phyloP scores from a whole-genome alignment of 768 basidiomycete species.

The Lactarius tabidus region DNA sequence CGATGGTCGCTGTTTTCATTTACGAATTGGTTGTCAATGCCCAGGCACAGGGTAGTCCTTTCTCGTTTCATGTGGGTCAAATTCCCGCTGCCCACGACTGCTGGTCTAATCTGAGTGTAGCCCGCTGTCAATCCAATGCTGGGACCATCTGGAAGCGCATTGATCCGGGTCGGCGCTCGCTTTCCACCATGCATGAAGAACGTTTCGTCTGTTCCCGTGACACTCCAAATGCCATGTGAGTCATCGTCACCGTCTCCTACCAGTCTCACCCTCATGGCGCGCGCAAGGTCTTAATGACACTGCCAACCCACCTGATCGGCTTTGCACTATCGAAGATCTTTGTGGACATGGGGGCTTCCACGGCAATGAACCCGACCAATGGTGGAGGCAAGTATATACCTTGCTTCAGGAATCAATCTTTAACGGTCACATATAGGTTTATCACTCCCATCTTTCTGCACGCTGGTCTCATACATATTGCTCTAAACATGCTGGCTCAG shows the following conservation, averaged over 20 bases:
- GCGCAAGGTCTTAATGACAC: constrained; percentile 74
- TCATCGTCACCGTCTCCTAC: constrained; percentile 26
- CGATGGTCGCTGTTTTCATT: constrained; percentile 75
- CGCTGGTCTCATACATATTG: constrained; percentile 90
- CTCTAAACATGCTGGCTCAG: constrained; percentile 89
- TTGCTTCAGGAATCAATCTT: not conserved
- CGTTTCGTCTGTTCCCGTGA: constrained; percentile 52
- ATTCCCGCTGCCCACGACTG: not conserved
- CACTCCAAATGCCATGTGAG: constrained; percentile 55
- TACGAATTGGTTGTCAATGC: constrained; percentile 79
- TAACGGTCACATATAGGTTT: constrained; percentile 36
- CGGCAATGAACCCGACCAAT: constrained; percentile 46
- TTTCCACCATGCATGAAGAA: constrained; percentile 91
- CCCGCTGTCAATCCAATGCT: constrained; percentile 87
- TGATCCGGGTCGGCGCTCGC: constrained; percentile 87
- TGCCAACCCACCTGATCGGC: constrained; percentile 62
- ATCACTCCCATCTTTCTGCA: constrained; percentile 75
- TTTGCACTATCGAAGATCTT: constrained; percentile 75
- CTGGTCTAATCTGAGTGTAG: constrained; percentile 34
- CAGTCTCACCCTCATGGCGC: not conserved
- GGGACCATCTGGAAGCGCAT: constrained; percentile 78
- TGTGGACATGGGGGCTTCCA: constrained; percentile 85
- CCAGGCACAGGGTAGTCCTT: constrained; percentile 71
- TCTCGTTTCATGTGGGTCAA: constrained; percentile 72
- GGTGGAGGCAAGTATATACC: constrained; percentile 42